phyloP scores from a whole-genome alignment of 2,329 filamentous ascomycete species.

The Fusarium xyrophilum region DNA sequence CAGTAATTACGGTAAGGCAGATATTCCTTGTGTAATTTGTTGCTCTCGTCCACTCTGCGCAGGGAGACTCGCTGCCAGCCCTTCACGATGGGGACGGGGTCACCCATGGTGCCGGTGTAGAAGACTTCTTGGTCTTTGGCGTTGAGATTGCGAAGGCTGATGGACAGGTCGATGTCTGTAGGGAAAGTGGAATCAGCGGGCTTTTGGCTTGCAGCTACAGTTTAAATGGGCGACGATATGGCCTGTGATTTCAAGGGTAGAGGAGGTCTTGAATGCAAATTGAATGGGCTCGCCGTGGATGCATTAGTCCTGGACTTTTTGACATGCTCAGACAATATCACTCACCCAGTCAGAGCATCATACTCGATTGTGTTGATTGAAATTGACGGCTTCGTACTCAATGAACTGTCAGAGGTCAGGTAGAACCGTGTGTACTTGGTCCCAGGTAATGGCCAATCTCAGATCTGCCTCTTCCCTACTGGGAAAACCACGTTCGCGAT shows the following conservation, averaged over 20 bases:
- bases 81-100: conserved; percentile 67
- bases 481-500: conserved; percentile 61
- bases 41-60: conserved; percentile 55
- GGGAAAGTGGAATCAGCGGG: conserved; percentile 45
- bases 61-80: conserved; percentile 67
- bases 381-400: neutral
- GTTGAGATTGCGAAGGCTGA: conserved; percentile 67
- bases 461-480: conserved; percentile 63
- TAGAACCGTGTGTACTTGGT: conserved; percentile 69
- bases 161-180: conserved; percentile 67
- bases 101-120: conserved; percentile 71
- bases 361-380: conserved; percentile 42
- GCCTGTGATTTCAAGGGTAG: conserved; percentile 72
- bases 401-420: conserved; percentile 57
- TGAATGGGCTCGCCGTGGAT: conserved; percentile 47
- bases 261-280: conserved; percentile 62
- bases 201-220: conserved; percentile 66
- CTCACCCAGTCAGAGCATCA: neutral
- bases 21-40: conserved; percentile 57
- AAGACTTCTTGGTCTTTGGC: conserved; percentile 62
- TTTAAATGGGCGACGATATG: conserved; percentile 69
- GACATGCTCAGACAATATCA: conserved; percentile 54
- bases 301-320: conserved; percentile 45
- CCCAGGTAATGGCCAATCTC: conserved; percentile 71
- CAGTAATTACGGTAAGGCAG: conserved; percentile 64